phyloP scores from a whole-genome alignment of 164 flowering plant species.

The Saururus chinensis region DNA sequence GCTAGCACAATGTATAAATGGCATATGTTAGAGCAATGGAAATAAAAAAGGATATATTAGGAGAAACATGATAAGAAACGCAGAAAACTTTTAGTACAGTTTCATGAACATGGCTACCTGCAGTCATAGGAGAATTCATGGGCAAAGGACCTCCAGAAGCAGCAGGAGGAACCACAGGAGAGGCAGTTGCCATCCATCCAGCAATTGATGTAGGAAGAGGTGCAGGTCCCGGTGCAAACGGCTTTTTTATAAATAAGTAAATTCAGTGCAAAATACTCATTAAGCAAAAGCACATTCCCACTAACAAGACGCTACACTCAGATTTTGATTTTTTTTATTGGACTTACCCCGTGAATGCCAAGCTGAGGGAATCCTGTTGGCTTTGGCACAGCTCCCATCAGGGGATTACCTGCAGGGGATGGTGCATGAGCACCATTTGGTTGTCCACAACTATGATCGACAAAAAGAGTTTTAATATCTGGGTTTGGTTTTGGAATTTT shows the following conservation, averaged over 20 bases:
- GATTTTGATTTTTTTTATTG: neutral
- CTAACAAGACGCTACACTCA: no score
- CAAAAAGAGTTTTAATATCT: slow-evolving; percentile 86
- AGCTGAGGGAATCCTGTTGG: slow-evolving; percentile 74
- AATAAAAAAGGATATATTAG: no score
- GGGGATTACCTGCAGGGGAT: slow-evolving; percentile 66
- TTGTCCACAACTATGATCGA: slow-evolving; percentile 82
- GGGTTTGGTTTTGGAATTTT: slow-evolving; percentile 86
- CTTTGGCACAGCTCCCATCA: slow-evolving; percentile 63
- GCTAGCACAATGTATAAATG: slow-evolving; percentile 5
- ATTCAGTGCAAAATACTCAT: neutral
- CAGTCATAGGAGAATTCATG: slow-evolving; percentile 48
- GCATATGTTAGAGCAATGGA: neutral
- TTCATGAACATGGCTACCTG: slow-evolving; percentile 47
- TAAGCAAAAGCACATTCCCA: no score
- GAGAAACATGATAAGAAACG: no score
- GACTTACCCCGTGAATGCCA: slow-evolving; percentile 69
- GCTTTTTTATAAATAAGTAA: slow-evolving; percentile 30
- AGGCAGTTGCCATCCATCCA: slow-evolving; percentile 82
- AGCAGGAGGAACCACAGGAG: slow-evolving; percentile 50
- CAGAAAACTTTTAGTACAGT: slow-evolving; percentile 1
- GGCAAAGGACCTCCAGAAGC: slow-evolving; percentile 73
- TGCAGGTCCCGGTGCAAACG: slow-evolving; percentile 61
- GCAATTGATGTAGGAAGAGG: slow-evolving; percentile 62
- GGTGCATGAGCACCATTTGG: slow-evolving; percentile 89